These are phyloP conservation scores for Crithidia fasciculata DNA, from an alignment of 208 protist species.

Conservation along the genomic window DNA sequence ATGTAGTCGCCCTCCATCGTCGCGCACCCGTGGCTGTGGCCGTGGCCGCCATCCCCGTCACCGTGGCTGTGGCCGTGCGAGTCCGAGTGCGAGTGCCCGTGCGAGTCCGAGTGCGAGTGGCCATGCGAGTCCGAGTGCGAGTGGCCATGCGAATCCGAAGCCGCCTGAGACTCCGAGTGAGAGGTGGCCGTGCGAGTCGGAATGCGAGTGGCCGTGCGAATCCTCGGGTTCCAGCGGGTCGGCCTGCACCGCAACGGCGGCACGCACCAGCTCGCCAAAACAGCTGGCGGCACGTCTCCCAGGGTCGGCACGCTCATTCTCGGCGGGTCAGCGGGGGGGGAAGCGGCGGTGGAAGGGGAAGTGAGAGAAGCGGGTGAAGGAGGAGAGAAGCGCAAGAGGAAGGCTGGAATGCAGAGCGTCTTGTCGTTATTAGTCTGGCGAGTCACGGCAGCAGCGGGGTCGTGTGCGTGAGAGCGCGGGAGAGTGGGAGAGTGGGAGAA, in stretches of 20 bases:
- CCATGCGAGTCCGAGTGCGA: no score
- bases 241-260: slow-evolving; percentile 2
- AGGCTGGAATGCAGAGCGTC: not conserved
- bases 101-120: no score
- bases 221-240: not conserved
- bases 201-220: not conserved
- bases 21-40: slow-evolving; percentile 19
- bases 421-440: not conserved
- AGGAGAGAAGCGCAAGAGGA: not conserved
- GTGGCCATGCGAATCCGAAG: no score
- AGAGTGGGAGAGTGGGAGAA: no score
- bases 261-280: slow-evolving; percentile 3
- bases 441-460: not conserved
- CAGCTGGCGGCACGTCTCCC: slow-evolving; percentile 17
- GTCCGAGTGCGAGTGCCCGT: no score
- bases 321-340: not conserved
- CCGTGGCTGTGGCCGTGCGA: not conserved
- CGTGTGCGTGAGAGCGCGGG: no score
- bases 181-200: not conserved
- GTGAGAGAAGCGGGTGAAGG: not conserved
- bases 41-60: slow-evolving; percentile 4
- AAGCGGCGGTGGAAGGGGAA: not conserved
- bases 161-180: no score
- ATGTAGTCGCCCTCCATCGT: slow-evolving; percentile 41
- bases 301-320: slow-evolving; percentile 12